These are phyloP conservation scores for Sicyos edulis DNA, from an alignment of 306 rosid species.

Conservation along the genomic window DNA sequence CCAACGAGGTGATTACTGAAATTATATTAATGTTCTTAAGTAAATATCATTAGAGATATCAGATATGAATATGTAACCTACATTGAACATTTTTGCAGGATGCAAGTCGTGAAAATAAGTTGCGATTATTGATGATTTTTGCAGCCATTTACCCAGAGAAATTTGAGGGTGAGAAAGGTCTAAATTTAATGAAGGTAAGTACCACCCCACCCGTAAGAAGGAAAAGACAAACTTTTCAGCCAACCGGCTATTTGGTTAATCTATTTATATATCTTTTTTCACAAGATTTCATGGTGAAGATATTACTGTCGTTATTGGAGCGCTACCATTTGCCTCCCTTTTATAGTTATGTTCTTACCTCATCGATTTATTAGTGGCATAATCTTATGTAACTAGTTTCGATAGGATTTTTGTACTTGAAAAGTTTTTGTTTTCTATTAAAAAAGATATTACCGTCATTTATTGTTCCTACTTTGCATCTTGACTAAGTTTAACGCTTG, in stretches of 20 bases:
- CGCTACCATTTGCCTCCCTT: too few relatives aligned
- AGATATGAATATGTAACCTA: constrained; percentile 12
- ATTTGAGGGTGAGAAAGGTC: constrained; percentile 89
- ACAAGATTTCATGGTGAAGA: not conserved
- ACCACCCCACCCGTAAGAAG: not conserved
- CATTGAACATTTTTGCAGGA: constrained; percentile 54
- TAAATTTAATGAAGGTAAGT: constrained; percentile 76
- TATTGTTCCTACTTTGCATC: not conserved
- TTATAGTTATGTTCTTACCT: too few relatives aligned
- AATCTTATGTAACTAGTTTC: too few relatives aligned
- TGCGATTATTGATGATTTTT: constrained; percentile 90
- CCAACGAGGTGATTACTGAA: constrained; percentile 45
- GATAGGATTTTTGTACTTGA: too few relatives aligned
- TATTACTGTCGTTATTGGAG: not conserved
- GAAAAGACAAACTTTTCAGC: constrained; percentile 13
- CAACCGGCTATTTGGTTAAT: constrained; percentile 5
- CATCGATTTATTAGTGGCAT: too few relatives aligned
- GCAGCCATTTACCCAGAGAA: constrained; percentile 91
- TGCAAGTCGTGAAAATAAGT: constrained; percentile 67
- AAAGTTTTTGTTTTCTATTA: too few relatives aligned
- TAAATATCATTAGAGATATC: constrained; percentile 8
- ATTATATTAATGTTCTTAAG: constrained; percentile 11
- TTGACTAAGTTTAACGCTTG: constrained; percentile 20
- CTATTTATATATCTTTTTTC: not conserved
- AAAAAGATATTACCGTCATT: not conserved